These are phyloP conservation scores for Backusella macrospora DNA, from an alignment of 192 early-diverging fungal species.

Conservation along the genomic window DNA sequence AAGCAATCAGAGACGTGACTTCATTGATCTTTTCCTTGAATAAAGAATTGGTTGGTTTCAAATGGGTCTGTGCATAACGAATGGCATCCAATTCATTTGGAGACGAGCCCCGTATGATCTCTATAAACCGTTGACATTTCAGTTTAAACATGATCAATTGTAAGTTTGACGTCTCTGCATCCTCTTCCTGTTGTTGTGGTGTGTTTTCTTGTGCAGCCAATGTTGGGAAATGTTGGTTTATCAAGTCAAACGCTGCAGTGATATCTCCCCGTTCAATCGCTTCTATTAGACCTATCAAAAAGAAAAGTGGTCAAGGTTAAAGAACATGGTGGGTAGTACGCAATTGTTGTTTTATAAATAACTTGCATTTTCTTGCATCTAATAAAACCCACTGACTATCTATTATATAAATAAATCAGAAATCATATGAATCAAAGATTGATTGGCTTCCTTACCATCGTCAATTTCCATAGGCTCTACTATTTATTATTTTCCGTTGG, in stretches of 20 bases:
- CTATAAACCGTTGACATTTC: slow-evolving; percentile 19
- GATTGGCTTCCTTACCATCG: neutral
- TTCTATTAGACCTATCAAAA: neutral
- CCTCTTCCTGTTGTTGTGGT: neutral
- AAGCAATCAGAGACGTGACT: slow-evolving; percentile 23
- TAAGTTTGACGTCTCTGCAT: neutral
- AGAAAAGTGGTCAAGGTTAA: too few relatives aligned
- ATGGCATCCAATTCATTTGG: neutral
- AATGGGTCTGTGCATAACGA: slow-evolving; percentile 14
- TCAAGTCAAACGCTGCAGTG: slow-evolving; percentile 7
- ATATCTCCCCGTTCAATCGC: slow-evolving; percentile 16
- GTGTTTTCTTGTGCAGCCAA: neutral
- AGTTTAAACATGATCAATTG: slow-evolving; percentile 20
- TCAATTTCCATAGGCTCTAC: slow-evolving; percentile 11
- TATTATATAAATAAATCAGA: neutral
- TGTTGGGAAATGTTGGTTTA: slow-evolving; percentile 12
- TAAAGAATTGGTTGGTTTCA: neutral
- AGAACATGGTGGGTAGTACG: too few relatives aligned
- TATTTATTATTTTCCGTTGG: neutral
- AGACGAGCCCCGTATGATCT: neutral
- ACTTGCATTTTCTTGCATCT: slow-evolving; percentile 23
- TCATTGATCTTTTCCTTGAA: slow-evolving; percentile 2
- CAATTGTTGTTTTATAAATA: too few relatives aligned
- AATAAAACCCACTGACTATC: slow-evolving; percentile 17
- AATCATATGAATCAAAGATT: neutral